phyloP scores from a whole-genome alignment of 495 filamentous ascomycete genomes.

The Penicillium maclennaniae region DNA sequence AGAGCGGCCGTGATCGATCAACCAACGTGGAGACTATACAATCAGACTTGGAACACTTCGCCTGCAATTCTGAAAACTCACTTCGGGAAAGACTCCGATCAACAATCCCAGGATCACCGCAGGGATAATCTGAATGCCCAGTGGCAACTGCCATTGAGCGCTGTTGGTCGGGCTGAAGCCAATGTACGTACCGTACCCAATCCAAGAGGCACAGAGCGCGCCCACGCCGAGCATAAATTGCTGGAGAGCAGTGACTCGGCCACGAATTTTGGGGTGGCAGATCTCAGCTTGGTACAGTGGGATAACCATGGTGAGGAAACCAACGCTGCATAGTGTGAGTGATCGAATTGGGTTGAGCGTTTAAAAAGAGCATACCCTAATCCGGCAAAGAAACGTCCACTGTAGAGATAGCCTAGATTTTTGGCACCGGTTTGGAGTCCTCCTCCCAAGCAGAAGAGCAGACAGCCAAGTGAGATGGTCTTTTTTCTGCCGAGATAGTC shows the following conservation, averaged over 20 bases:
- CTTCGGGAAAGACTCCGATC: constrained; percentile 50
- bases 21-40: constrained; percentile 52
- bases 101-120: constrained; percentile 39
- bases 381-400: constrained; percentile 43
- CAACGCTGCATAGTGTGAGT: constrained; percentile 34
- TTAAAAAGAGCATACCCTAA: constrained; percentile 49
- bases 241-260: constrained; percentile 39
- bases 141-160: constrained; percentile 41
- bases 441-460: constrained; percentile 44
- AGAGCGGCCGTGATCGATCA: constrained; percentile 44
- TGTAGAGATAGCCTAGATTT: constrained; percentile 35
- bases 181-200: constrained; percentile 44
- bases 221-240: constrained; percentile 48
- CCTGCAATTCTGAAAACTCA: constrained; percentile 3
- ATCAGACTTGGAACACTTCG: background rate
- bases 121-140: constrained; percentile 41
- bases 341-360: background rate
- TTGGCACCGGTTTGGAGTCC: constrained; percentile 40
- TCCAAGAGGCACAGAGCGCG: constrained; percentile 37
- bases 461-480: constrained; percentile 42
- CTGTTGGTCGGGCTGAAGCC: constrained; percentile 44
- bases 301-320: constrained; percentile 57
- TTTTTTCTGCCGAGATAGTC: constrained; percentile 39
- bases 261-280: constrained; percentile 43
- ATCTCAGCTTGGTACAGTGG: constrained; percentile 47